A percentile compares a stretch with the other conserved stretches of the same genome.
Evolutionary conservation across 2,329 filamentous ascomycete species (phyloP).

Genomic region (Botrytis cinerea): DNA sequence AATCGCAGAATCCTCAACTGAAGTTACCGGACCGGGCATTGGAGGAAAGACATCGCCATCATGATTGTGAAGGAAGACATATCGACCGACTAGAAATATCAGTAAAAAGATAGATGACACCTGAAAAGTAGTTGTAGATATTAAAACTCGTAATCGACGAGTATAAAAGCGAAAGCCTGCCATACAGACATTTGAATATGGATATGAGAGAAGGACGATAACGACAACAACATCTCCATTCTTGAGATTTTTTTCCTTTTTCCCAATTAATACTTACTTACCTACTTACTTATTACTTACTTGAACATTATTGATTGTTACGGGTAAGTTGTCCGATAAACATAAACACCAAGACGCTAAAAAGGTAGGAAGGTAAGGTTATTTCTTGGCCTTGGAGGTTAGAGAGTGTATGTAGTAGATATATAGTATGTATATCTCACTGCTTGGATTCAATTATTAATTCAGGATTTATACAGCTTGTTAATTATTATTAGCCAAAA

Average conservation of each 20-base stretch:
- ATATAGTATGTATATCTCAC: not conserved
- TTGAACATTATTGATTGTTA: not conserved
- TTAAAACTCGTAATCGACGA: conserved; percentile 31
- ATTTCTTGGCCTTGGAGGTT: not conserved
- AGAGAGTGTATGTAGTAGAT: not conserved
- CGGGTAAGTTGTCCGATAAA: not conserved
- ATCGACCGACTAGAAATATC: conserved; percentile 30
- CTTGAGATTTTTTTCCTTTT: not conserved
- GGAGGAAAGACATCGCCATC: conserved; percentile 25
- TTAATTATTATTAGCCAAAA: not conserved
- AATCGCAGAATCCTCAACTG: conserved; percentile 31
- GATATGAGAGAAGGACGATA: conserved; percentile 2
- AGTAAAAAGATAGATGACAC: conserved; percentile 27
- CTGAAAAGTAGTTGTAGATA: conserved; percentile 29
- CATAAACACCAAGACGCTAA: conserved; percentile 15
- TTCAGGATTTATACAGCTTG: not conserved
- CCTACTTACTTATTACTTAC: not conserved
- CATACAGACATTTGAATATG: conserved; percentile 26
- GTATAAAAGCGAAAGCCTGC: conserved; percentile 31
- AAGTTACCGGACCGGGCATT: conserved; percentile 27
- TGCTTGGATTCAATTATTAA: not conserved
- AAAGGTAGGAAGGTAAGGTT: not conserved
- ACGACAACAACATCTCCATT: not conserved
- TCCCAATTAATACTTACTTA: not conserved
- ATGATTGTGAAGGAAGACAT: conserved; percentile 35